These are phyloP conservation scores for Microthlaspi erraticum DNA, from an alignment of 345 rosid species.

Conservation along the genomic window DNA sequence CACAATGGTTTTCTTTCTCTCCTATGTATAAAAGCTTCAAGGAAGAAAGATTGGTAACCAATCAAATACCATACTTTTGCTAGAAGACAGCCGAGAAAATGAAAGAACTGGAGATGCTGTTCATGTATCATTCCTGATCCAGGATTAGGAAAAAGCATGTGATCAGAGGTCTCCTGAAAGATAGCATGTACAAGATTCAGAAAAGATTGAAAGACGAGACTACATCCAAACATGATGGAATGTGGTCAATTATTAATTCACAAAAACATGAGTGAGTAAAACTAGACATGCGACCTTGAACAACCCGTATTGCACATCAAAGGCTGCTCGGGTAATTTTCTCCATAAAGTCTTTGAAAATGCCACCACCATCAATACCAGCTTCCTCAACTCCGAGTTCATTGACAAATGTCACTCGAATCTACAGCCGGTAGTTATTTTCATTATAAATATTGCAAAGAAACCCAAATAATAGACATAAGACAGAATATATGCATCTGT, in stretches of 20 bases:
- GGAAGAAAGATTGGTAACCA: constrained; percentile 25
- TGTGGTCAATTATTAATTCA: constrained; percentile 15
- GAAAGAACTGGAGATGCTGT: constrained; percentile 95
- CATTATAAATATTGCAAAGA: constrained; percentile 37
- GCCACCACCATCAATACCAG: constrained; percentile 99
- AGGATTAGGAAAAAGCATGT: constrained; percentile 96
- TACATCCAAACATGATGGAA: constrained; percentile 26
- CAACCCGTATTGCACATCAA: constrained; percentile 95
- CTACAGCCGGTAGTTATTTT: constrained; percentile 50
- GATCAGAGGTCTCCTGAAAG: constrained; percentile 92
- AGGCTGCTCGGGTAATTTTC: constrained; percentile 94
- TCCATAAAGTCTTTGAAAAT: constrained; percentile 99
- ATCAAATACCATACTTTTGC: constrained; percentile 65
- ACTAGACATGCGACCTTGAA: constrained; percentile 71
- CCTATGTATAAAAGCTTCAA: background rate
- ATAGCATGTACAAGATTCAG: constrained; percentile 34
- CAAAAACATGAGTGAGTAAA: constrained; percentile 9
- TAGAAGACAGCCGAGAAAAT: constrained; percentile 91
- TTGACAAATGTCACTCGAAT: constrained; percentile 95
- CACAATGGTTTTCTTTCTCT: constrained; percentile 11
- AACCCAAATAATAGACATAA: constrained; percentile 23
- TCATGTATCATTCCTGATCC: constrained; percentile 98
- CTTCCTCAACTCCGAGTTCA: constrained; percentile 99
- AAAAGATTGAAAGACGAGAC: background rate
- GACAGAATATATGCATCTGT: constrained; percentile 20